Evolutionary conservation across 2,329 filamentous ascomycete species (phyloP), one percentile per base, ranked within the genome.

Genomic region (Paecilomyces sp.): DNA sequence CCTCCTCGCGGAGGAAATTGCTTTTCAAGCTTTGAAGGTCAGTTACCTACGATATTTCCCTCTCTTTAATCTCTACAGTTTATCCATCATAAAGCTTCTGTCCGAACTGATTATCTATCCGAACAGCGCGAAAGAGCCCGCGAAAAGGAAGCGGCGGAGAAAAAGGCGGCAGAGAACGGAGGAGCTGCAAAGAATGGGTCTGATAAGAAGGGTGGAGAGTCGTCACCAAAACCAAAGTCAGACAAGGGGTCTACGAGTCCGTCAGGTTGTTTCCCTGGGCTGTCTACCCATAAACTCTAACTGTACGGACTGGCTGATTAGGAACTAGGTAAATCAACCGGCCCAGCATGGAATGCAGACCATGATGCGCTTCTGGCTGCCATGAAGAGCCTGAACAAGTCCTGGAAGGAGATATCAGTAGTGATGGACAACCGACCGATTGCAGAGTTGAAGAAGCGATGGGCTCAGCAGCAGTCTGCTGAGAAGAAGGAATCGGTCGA

Each of bases 391-490:
- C 62, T 62, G 25, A 60, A 64, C 34, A 57, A 60, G 7, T 53
- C 65, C 18, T 70, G 69, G 69, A 65, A 63, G 53, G 55, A 47
- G 7, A 70, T 70, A 22, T 64, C 67, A 50, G 56, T 56, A 5
- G 59, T 63, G 13, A 63, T 71, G 62, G 64, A 61, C 7, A 50
- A 58, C 22, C 65, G 63, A 50, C 65, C 66, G 3, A 58, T 67
- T n/a, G 58, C 61, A n/a, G 64, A 66, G 9, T 57, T 70, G 22
- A 68, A 68, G 58, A 56, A 60, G 51, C 68, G 65, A 8, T 71
- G 67, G 67, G 47, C 36, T 1, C 36, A 52, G 22, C 22, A 52
- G 24, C 34, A 13, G 15, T n/a, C 25, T 25, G 47, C 56, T 6
- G 51, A 30, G 28, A 30, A 53, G 24, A 53, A 25, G 30, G 51